These are phyloP conservation scores for Cladosporium sp. DNA, from an alignment of 2,329 filamentous ascomycete species.

Conservation along the genomic window DNA sequence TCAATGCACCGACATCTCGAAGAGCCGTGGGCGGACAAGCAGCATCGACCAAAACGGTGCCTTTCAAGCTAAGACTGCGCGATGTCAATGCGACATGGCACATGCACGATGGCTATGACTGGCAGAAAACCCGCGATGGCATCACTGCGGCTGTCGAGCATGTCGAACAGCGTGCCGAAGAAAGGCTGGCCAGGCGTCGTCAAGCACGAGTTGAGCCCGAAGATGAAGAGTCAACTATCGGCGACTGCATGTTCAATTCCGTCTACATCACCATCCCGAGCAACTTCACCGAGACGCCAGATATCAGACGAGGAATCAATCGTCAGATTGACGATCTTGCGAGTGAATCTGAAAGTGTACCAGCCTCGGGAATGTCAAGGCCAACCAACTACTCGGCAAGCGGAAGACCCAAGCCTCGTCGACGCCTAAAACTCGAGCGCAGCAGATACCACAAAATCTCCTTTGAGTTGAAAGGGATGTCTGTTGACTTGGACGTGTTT, in stretches of 20 bases:
- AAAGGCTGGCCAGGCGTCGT: slow-evolving; percentile 60
- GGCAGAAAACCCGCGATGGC: slow-evolving; percentile 78
- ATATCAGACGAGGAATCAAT: slow-evolving; percentile 80
- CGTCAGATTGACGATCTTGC: slow-evolving; percentile 77
- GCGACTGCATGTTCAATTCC: slow-evolving; percentile 96
- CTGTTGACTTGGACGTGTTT: slow-evolving; percentile 76
- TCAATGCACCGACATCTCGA: slow-evolving; percentile 24
- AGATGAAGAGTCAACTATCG: slow-evolving; percentile 81
- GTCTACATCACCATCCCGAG: slow-evolving; percentile 93
- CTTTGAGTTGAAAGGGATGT: slow-evolving; percentile 83
- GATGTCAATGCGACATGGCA: slow-evolving; percentile 97
- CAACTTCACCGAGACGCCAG: slow-evolving; percentile 71
- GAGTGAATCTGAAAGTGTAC: slow-evolving; percentile 86
- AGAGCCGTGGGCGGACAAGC: background rate
- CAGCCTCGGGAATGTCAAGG: slow-evolving; percentile 61
- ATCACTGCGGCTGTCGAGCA: slow-evolving; percentile 86
- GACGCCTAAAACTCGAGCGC: slow-evolving; percentile 66
- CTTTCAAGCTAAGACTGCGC: slow-evolving; percentile 71
- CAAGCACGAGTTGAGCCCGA: slow-evolving; percentile 54
- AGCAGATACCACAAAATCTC: slow-evolving; percentile 94
- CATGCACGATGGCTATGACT: slow-evolving; percentile 95
- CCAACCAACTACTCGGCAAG: slow-evolving; percentile 47
- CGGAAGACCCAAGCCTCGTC: slow-evolving; percentile 25
- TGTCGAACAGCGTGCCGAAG: slow-evolving; percentile 76
- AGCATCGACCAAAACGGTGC: slow-evolving; percentile 16